These are phyloP conservation scores for Fragilariopsis cylindrus DNA, from an alignment of 108 stramenopile genomes.

Conservation along the genomic window DNA sequence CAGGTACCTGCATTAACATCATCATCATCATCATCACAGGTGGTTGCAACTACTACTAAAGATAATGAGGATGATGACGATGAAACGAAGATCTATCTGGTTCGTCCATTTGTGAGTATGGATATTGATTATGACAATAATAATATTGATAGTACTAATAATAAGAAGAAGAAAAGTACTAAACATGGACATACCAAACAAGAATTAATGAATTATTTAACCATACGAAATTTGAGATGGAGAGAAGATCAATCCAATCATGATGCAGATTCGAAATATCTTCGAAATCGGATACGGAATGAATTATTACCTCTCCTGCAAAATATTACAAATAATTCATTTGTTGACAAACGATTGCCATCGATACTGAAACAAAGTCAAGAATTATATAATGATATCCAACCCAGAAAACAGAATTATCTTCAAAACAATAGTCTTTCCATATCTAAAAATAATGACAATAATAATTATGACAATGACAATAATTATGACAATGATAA, in stretches of 20 bases:
- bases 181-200: constrained; percentile 42
- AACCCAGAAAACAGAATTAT: constrained; percentile 39
- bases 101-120: constrained; percentile 66
- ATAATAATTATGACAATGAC: too few relatives aligned
- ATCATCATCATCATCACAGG: too few relatives aligned
- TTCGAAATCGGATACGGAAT: constrained; percentile 85
- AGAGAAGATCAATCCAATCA: constrained; percentile 79
- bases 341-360: constrained; percentile 50
- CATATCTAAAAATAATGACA: neutral
- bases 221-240: constrained; percentile 48
- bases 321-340: constrained; percentile 56
- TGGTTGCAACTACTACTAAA: neutral
- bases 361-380: constrained; percentile 66
- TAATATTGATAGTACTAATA: neutral
- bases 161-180: too few relatives aligned
- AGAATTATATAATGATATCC: constrained; percentile 52
- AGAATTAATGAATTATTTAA: constrained; percentile 56
- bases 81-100: constrained; percentile 38
- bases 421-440: constrained; percentile 22
- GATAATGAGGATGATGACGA: neutral
- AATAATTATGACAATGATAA: too few relatives aligned
- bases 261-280: constrained; percentile 56
- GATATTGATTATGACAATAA: neutral
- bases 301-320: constrained; percentile 78
- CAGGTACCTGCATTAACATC: neutral